phyloP scores from a whole-genome alignment of 2,329 filamentous ascomycete species.

The Plenodomus tracheiphilus region DNA sequence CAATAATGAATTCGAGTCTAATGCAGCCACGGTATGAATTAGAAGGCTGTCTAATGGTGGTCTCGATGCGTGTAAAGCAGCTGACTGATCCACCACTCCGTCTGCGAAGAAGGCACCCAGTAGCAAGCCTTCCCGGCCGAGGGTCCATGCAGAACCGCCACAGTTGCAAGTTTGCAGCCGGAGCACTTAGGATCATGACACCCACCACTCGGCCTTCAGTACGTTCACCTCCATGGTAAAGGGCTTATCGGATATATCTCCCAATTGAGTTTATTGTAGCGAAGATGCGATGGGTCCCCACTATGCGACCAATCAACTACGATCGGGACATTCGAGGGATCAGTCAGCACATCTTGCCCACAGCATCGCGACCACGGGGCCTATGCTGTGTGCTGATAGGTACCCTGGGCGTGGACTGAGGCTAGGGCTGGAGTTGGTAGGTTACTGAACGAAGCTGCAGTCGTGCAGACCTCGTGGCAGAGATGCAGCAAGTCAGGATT shows the following conservation, averaged over 20 bases:
- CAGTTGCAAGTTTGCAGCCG: neutral
- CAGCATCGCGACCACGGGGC: neutral
- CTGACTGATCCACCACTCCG: conserved; percentile 5
- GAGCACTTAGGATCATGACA: neutral
- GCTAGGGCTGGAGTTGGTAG: conserved; percentile 12
- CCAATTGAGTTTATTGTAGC: neutral
- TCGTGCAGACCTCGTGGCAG: neutral
- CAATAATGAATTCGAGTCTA: neutral
- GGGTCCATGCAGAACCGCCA: neutral
- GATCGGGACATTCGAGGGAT: neutral
- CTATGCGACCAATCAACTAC: neutral
- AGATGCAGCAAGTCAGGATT: conserved; percentile 11
- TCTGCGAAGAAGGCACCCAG: neutral
- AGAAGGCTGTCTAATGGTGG: conserved; percentile 9
- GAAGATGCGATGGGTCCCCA: neutral
- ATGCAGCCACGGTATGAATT: neutral
- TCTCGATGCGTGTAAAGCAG: neutral
- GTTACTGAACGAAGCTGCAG: conserved; percentile 14
- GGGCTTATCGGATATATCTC: neutral
- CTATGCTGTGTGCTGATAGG: conserved; percentile 4
- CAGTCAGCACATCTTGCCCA: conserved; percentile 12
- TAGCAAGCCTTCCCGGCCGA: conserved; percentile 2
- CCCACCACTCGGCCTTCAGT: neutral
- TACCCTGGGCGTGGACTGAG: neutral
- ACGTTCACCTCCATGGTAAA: neutral